Conservation (phyloP, 345 rosid species). For the Ricinus communis region DNA sequence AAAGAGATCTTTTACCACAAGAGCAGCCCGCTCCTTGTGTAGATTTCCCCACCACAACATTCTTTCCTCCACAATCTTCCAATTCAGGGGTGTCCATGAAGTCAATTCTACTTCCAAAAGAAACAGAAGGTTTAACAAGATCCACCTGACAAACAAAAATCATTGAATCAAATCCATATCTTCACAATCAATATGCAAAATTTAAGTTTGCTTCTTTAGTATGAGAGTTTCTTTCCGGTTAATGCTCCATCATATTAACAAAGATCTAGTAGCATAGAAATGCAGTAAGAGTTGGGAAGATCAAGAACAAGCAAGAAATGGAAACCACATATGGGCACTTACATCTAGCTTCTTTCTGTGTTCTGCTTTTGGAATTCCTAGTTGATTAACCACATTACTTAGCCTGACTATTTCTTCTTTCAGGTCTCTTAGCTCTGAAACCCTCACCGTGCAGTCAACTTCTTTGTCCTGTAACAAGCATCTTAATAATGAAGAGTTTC, state of each 20-base stretch:
- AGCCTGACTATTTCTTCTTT: conserved; percentile 27
- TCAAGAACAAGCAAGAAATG: background rate
- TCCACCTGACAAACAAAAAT: conserved; percentile 39
- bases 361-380: conserved; percentile 16
- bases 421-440: conserved; percentile 28
- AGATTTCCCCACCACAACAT: conserved; percentile 3
- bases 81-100: conserved; percentile 6
- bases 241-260: background rate
- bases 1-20: conserved; percentile 29
- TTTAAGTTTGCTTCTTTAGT: background rate
- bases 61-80: conserved; percentile 13
- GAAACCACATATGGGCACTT: background rate
- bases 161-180: conserved; percentile 11
- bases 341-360: conserved; percentile 18
- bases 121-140: conserved; percentile 39
- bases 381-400: conserved; percentile 20
- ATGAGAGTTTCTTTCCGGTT: background rate
- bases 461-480: conserved; percentile 26
- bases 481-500: conserved; percentile 5
- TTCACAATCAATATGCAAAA: background rate
- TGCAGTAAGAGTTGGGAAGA: background rate
- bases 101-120: conserved; percentile 37
- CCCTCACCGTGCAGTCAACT: conserved; percentile 23
- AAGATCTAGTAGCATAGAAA: background rate
- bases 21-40: conserved; percentile 22